Conservation (phyloP, 2,329 filamentous ascomycete genomes). For the Alternaria sp. region DNA sequence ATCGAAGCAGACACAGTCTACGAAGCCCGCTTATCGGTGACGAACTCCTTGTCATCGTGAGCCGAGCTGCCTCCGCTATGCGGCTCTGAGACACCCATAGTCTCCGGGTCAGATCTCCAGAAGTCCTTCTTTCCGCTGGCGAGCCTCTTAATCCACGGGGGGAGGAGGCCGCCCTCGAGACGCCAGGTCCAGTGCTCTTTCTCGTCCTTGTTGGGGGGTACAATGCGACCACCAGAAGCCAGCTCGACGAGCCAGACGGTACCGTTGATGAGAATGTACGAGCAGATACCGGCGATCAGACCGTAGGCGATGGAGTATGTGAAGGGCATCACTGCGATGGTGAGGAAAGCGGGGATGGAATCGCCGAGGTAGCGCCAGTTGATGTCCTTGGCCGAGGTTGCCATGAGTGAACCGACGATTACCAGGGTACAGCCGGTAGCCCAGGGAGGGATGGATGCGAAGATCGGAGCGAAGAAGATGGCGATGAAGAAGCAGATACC, state of each 20-base stretch:
- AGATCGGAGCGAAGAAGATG: slow-evolving; percentile 89
- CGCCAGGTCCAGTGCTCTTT: slow-evolving; percentile 83
- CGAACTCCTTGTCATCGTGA: slow-evolving; percentile 31
- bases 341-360: slow-evolving; percentile 82
- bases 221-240: slow-evolving; percentile 70
- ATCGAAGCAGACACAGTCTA: slow-evolving; percentile 15
- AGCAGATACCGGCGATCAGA: slow-evolving; percentile 78
- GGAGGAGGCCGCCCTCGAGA: slow-evolving; percentile 75
- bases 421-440: slow-evolving; percentile 88
- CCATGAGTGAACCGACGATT: slow-evolving; percentile 89
- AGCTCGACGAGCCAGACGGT: slow-evolving; percentile 72
- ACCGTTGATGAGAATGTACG: slow-evolving; percentile 78
- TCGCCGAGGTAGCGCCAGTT: slow-evolving; percentile 87
- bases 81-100: slow-evolving; percentile 32
- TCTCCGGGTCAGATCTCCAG: slow-evolving; percentile 58
- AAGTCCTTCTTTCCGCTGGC: slow-evolving; percentile 73
- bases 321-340: slow-evolving; percentile 86
- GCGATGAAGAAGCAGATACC: slow-evolving; percentile 80
- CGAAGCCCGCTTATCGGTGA: slow-evolving; percentile 29
- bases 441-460: slow-evolving; percentile 87
- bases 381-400: slow-evolving; percentile 76
- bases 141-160: slow-evolving; percentile 73
- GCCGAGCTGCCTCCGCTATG: slow-evolving; percentile 36
- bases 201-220: slow-evolving; percentile 75
- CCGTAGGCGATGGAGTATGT: slow-evolving; percentile 89